phyloP scores from a whole-genome alignment of 2,329 filamentous ascomycete genomes.

The Aspergillus floridensis region DNA sequence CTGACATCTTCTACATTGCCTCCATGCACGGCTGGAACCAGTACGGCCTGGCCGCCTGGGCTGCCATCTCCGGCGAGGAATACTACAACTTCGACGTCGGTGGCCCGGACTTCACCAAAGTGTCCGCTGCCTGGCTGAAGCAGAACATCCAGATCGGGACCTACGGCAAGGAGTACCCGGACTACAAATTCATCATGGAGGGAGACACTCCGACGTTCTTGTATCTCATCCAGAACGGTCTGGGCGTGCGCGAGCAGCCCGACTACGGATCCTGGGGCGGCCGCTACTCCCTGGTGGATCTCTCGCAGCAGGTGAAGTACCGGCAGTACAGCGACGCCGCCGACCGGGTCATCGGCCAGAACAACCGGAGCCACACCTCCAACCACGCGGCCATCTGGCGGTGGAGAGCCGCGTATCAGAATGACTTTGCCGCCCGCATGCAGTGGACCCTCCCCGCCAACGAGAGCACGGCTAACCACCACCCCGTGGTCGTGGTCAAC shows the following conservation, averaged over 20 bases:
- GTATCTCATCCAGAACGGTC: slow-evolving; percentile 42
- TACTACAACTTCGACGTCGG: slow-evolving; percentile 49
- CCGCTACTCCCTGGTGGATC: slow-evolving; percentile 27
- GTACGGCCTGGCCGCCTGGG: slow-evolving; percentile 55
- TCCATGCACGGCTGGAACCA: slow-evolving; percentile 57
- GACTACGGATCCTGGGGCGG: slow-evolving; percentile 46
- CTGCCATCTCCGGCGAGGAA: slow-evolving; percentile 52
- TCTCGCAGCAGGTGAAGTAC: slow-evolving; percentile 8
- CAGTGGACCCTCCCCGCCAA: slow-evolving; percentile 42
- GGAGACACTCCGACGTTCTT: slow-evolving; percentile 46
- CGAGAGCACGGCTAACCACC: slow-evolving; percentile 14
- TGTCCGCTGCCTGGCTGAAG: slow-evolving; percentile 53
- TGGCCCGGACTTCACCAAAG: slow-evolving; percentile 49
- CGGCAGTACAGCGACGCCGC: slow-evolving; percentile 32
- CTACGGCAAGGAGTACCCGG: slow-evolving; percentile 46
- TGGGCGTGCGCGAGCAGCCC: slow-evolving; percentile 38
- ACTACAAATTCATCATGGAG: slow-evolving; percentile 53
- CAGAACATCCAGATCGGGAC: slow-evolving; percentile 54
- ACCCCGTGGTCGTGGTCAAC: slow-evolving; percentile 13
- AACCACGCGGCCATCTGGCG: slow-evolving; percentile 53
- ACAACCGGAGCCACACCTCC: slow-evolving; percentile 30
- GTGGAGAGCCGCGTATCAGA: slow-evolving; percentile 51
- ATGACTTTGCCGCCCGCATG: slow-evolving; percentile 50
- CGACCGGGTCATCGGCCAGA: slow-evolving; percentile 34
- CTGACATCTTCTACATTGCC: slow-evolving; percentile 56